Conservation (phyloP, 345 rosid species). For the Populus simonii region DNA sequence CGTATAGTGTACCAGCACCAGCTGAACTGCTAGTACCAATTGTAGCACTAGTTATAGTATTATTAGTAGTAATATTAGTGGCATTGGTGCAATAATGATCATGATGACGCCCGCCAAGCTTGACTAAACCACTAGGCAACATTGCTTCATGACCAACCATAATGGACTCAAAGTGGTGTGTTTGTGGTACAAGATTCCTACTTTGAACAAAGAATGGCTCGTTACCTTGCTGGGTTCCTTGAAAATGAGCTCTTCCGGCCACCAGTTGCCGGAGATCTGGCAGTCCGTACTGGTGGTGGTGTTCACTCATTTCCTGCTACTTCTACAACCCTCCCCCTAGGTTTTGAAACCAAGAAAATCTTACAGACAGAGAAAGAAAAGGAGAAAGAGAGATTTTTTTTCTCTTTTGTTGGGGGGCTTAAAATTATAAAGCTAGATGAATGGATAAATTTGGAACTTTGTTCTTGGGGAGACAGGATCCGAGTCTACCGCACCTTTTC, state of each 20-base stretch:
- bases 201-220: conserved; percentile 31
- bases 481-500: conserved; percentile 64
- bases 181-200: conserved; percentile 21
- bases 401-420: too few species aligned
- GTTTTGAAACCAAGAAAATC: background rate
- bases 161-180: conserved; percentile 16
- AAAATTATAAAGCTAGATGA: background rate
- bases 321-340: too few species aligned
- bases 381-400: background rate
- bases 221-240: conserved; percentile 28
- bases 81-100: conserved; percentile 15
- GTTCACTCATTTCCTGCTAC: conserved; percentile 11
- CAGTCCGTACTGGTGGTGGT: conserved; percentile 40
- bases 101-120: conserved; percentile 10
- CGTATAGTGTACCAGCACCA: background rate
- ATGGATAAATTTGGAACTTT: conserved; percentile 11
- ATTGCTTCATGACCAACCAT: conserved; percentile 9
- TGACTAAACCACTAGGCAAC: conserved; percentile 24
- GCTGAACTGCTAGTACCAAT: background rate
- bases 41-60: conserved; percentile 1
- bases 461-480: conserved; percentile 57
- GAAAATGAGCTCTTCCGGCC: conserved; percentile 40
- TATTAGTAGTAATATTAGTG: background rate
- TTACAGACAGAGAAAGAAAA: background rate
- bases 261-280: conserved; percentile 68